Evolutionary conservation across 371 early-diverging fungal species (phyloP).

Genomic region (Apophysomyces sp.): DNA sequence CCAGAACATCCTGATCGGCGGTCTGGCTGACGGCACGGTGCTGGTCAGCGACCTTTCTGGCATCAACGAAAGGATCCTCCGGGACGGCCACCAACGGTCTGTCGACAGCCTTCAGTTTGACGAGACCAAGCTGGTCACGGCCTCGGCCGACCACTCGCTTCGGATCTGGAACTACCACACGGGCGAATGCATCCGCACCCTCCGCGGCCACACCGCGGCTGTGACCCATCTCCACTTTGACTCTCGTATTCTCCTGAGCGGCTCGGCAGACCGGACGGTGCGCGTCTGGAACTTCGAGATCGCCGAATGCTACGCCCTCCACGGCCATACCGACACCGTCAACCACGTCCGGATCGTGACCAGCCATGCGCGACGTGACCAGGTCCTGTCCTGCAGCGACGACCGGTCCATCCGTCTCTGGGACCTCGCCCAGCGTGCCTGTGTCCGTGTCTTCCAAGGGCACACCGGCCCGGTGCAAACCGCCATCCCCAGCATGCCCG

Average conservation of each 20-base stretch:
- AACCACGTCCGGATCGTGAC: slow-evolving; percentile 72
- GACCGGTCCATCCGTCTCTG: slow-evolving; percentile 78
- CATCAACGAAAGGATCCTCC: slow-evolving; percentile 61
- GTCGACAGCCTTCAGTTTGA: slow-evolving; percentile 89
- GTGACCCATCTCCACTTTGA: slow-evolving; percentile 88
- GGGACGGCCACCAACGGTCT: slow-evolving; percentile 84
- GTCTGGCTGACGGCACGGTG: slow-evolving; percentile 78
- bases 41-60: slow-evolving; percentile 83
- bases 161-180: slow-evolving; percentile 96
- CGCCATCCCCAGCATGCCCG: neutral
- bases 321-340: slow-evolving; percentile 79
- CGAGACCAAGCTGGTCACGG: slow-evolving; percentile 79
- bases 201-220: slow-evolving; percentile 84
- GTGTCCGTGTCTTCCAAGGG: slow-evolving; percentile 62
- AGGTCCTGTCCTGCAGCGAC: slow-evolving; percentile 70
- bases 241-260: slow-evolving; percentile 78
- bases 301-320: slow-evolving; percentile 73
- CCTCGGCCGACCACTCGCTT: slow-evolving; percentile 94
- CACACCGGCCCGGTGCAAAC: slow-evolving; percentile 79
- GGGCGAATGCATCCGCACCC: slow-evolving; percentile 82
- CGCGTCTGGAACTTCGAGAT: slow-evolving; percentile 90
- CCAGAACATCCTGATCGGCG: slow-evolving; percentile 72
- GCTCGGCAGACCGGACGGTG: slow-evolving; percentile 86
- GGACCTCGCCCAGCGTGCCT: slow-evolving; percentile 71
- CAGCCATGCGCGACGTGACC: slow-evolving; percentile 32